Evolutionary conservation across 495 filamentous ascomycete genomes (phyloP), one percentile per base, ranked within the genome.

Genomic region (Neurospora discreta): DNA sequence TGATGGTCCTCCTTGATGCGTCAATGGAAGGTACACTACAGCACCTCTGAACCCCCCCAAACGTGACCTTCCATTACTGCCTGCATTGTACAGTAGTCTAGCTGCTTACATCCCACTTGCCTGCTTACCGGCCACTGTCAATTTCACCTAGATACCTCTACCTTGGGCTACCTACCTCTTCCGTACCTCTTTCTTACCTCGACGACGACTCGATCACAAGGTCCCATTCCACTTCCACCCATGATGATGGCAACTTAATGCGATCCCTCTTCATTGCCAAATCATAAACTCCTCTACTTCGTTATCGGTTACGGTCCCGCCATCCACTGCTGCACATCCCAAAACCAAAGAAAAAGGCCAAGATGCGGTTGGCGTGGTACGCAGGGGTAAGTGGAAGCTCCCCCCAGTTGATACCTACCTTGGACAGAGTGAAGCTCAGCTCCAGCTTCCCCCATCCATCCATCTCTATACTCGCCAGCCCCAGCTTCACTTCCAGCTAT

Each of bases 311-410:
- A 65, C 52, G 52, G 52, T 30, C 18, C 18, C 52, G 52, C 20
- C 46, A 5, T 3, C 15, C 20, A 52, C 26, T 16, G 23, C 52
- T 8, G 26, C 52, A 30, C 23, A 60, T n/a, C n/a, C 52, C 52
- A 23, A 36, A 36, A 36, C 33, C 33, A 36, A 33, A 30, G 30
- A 60, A 5, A 60, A 9, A 65, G 15, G 52, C 52, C 52, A 85
- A 73, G 74, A 88, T 88, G 86, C 82, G 86, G 78, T 80, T 88
- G 73, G 79, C 81, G 73, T 85, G 82, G 84, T 88, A 88, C 75
- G 86, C 85, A 75, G 85, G 84, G 81, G 86, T 88, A 85, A 79
- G 86, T 73, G 39, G 68, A 68, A 73, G 68, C 71, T 68, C 36
- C 58, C 33, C 38, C 30, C 46, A 15, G 20, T 58, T 36, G 33